Evolutionary conservation across 257 asterid genomes (phyloP).

Genomic region (Echium plantagineum): DNA sequence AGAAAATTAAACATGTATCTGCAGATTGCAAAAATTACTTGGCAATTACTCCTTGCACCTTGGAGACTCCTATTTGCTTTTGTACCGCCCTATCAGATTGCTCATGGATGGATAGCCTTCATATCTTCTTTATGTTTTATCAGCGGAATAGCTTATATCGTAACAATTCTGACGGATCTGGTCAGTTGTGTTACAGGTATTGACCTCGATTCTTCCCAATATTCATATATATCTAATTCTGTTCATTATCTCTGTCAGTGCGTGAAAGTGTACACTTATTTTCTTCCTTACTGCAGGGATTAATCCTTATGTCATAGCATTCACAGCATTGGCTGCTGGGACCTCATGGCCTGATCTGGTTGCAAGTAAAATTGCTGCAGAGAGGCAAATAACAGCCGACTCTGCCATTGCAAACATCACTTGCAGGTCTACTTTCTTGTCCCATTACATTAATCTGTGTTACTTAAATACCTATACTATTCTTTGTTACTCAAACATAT

Average conservation of each 20-base stretch:
- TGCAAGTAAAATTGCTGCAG: slow-evolving; percentile 97
- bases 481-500: not conserved
- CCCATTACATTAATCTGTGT: not conserved
- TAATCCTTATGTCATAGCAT: slow-evolving; percentile 57
- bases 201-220: not conserved
- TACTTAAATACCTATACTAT: not conserved
- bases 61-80: slow-evolving; percentile 83
- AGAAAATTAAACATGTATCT: slow-evolving; percentile 30
- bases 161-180: slow-evolving; percentile 67
- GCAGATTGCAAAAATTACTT: slow-evolving; percentile 34
- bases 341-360: slow-evolving; percentile 98
- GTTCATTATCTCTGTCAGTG: not conserved
- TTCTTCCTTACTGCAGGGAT: slow-evolving; percentile 44
- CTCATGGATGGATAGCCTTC: slow-evolving; percentile 94
- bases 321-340: slow-evolving; percentile 87
- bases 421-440: slow-evolving; percentile 47
- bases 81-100: slow-evolving; percentile 85
- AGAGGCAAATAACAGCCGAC: slow-evolving; percentile 83
- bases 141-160: slow-evolving; percentile 74
- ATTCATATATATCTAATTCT: not conserved
- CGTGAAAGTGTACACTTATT: not conserved
- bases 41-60: slow-evolving; percentile 59
- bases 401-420: slow-evolving; percentile 95
- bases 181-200: slow-evolving; percentile 86
- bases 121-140: slow-evolving; percentile 58